phyloP scores from a whole-genome alignment of 345 rosid species.

The Clausena lansium region DNA sequence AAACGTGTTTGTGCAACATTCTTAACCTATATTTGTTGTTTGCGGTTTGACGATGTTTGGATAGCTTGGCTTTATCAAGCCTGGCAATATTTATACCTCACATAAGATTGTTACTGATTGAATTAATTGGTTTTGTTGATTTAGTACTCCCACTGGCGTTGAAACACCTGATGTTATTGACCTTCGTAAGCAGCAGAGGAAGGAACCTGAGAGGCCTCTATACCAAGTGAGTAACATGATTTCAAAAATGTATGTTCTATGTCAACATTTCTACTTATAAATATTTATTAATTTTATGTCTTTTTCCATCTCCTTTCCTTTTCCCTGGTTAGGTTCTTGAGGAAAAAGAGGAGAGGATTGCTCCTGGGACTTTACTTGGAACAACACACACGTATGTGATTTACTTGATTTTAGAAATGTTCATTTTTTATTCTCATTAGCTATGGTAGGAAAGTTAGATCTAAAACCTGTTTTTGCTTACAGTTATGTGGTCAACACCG shows the following conservation, averaged over 20 bases:
- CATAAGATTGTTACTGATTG: background rate
- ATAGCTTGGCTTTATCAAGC: background rate
- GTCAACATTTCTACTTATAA: background rate
- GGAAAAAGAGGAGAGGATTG: conserved; percentile 79
- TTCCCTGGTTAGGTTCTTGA: conserved; percentile 63
- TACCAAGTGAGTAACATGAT: conserved; percentile 60
- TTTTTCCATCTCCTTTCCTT: conserved; percentile 1
- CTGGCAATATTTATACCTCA: background rate
- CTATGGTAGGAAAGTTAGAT: background rate
- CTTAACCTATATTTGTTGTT: background rate
- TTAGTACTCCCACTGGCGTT: conserved; percentile 97
- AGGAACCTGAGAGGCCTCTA: conserved; percentile 92
- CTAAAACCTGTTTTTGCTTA: background rate
- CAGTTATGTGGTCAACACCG: conserved; percentile 73
- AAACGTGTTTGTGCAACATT: background rate
- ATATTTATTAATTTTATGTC: background rate
- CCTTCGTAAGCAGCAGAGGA: conserved; percentile 97
- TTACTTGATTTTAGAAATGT: background rate
- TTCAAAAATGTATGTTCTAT: conserved; percentile 1
- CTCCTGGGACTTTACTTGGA: conserved; percentile 89
- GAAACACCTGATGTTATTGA: conserved; percentile 99
- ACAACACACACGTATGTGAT: conserved; percentile 75
- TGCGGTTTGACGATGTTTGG: background rate
- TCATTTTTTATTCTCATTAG: background rate
- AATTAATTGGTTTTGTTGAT: conserved; percentile 8